Base-by-base conservation (phyloP, 2,329 filamentous ascomycete species). In the Didymella sp. region DNA sequence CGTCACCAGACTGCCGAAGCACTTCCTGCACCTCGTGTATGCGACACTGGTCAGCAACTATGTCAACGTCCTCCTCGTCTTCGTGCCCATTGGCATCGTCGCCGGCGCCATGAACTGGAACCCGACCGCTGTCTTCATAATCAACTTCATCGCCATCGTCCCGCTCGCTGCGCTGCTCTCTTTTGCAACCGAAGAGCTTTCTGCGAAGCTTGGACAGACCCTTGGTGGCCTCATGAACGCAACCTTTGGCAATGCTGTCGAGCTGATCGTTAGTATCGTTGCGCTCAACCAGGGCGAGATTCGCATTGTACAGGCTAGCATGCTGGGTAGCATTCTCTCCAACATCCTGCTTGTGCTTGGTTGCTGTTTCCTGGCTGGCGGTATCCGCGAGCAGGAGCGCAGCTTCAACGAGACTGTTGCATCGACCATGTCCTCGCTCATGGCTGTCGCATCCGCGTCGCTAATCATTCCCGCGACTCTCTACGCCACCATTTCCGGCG, bases 251-350 rank as follows among this genome's bases (percentile, higher is more conserved):
- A 92, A 92, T 76, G 89, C 89, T 13, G 89, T 93, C 48, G 90
- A 93, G 74, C 77, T 93, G 62, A 92, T 91, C 78, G 91, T 96
- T 73, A 96, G 91, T 75, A 94, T 98, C 67, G 89, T 98, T 62
- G 95, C 95, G 17, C 84, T 99, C 42, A 86, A 82, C 64, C 87
- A 95, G 67, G 87, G 87, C 61, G 90, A 98, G 78, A 96, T 97
- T 72, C 88, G 94, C 69, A 93, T 98, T 63, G 94, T 98, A n/a
- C 95, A 98, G 79, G 90, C 94, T 19, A 96, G 92, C 62, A 98
- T 98, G 93, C 87, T 98, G 30, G 94, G 95, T 44, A 96, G 91
- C 71, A 96, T 98, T 67, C 82, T 98, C 35, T 97, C 94, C 63
- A 98, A 98, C 77, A 88, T 97, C 63, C 84, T 98, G 7, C 86